These are phyloP conservation scores for Cucumis sativus DNA, from an alignment of 306 rosid genomes.

Conservation along the genomic window Cucumber_9930_V3 NC_026655.2:2989501-2990000, in stretches of 20 bases:
- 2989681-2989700: not conserved
- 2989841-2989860: not conserved
- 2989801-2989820: not conserved
- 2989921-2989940: no score
- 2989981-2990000: not conserved
- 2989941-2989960: not conserved
- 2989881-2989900: not conserved
- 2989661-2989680: not conserved
- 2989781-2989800: not conserved
- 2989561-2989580: not conserved
- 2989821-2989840: not conserved
- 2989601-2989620: not conserved
- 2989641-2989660: not conserved
- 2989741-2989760: not conserved
- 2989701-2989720: not conserved
- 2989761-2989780: not conserved
- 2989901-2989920: not conserved
- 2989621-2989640: not conserved
- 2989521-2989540: not conserved
- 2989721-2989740: not conserved
- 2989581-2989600: not conserved
- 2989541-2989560: not conserved
- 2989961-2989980: not conserved
- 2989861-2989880: not conserved
- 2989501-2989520: not conserved